Base-by-base conservation (phyloP, 2,329 filamentous ascomycete species). In the Penicillium sp. region DNA sequence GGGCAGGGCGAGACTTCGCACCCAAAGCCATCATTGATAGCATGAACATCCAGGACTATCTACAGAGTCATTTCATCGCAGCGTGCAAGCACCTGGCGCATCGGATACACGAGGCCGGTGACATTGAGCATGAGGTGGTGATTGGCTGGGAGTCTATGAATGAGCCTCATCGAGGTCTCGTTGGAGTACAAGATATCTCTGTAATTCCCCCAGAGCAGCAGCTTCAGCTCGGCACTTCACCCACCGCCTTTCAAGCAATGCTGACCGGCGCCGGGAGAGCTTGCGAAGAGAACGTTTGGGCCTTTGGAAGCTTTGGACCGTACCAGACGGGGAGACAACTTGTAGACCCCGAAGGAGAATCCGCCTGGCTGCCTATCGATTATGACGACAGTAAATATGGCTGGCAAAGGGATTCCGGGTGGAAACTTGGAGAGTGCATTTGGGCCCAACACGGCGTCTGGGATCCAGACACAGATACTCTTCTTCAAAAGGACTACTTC, bases 371-470 rank as follows among this genome's bases (percentile, higher is more conserved):
- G 24, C 87, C 91, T 2, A 79, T 80, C n/a, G 87, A 87, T 59
- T 92, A 94, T 72, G 89, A 96, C 69, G 95, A 99, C 66, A 88
- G 86, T 13, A 85, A 87, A 63, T 99, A 99, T 73, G 91, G 91
- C 37, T 99, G 91, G 87, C 92, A 90, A 72, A 86, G 95, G 64
- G 91, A 96, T 70, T 84, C 90, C 0, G 88, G 83, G 7, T 99
- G 95, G 95, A 93, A 89, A 73, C 79, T 99, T 18, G 95, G 95
- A n/a, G 87, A 96, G 75, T 98, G 95, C 70, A 75, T 99, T 41
- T 99, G 95, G 95, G 94, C 95, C 3, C 94, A 97, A 71, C 93
- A 99, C 74, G 94, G 93, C 1, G 87, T 99, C 6, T 99, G 95
- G 95, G 92, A 99, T 70, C 88, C 90, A 6, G 79, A 81, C 4